Evolutionary conservation across 441 rosid genomes (phyloP).

Genomic region (Erodium texanum): DNA sequence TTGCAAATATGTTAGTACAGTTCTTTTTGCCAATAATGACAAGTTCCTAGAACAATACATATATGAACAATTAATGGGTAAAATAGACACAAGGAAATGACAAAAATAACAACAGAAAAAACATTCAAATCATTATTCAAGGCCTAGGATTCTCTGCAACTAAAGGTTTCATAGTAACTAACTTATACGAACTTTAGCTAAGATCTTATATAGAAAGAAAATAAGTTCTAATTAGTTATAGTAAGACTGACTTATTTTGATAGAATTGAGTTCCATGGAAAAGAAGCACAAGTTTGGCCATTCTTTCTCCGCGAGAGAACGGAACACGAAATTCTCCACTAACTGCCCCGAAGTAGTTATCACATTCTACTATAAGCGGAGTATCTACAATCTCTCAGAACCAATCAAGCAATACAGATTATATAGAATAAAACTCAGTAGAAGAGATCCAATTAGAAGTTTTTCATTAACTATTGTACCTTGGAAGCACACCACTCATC

Average conservation of each 20-base stretch:
- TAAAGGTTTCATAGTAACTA: neutral
- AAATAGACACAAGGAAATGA: neutral
- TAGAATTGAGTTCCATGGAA: neutral
- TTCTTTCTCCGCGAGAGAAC: neutral
- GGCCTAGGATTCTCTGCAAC: neutral
- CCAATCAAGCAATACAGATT: neutral
- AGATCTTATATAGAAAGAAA: neutral
- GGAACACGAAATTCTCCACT: neutral
- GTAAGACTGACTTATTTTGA: neutral
- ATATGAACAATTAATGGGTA: neutral
- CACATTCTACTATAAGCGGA: neutral
- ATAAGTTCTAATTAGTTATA: neutral
- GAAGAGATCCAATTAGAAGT: no score
- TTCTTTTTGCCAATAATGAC: neutral
- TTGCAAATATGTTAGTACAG: neutral
- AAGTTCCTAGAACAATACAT: neutral
- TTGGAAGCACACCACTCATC: no score
- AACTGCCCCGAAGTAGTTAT: neutral
- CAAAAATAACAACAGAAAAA: neutral
- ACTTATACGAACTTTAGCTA: neutral
- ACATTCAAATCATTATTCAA: neutral
- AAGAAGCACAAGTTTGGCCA: slow-evolving; percentile 3
- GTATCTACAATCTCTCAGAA: neutral
- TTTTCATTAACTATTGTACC: no score
- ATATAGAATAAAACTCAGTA: no score